These are phyloP conservation scores for Suhomyces anneliseae DNA, from an alignment of 1,139 yeast genomes.

Conservation along the genomic window DNA sequence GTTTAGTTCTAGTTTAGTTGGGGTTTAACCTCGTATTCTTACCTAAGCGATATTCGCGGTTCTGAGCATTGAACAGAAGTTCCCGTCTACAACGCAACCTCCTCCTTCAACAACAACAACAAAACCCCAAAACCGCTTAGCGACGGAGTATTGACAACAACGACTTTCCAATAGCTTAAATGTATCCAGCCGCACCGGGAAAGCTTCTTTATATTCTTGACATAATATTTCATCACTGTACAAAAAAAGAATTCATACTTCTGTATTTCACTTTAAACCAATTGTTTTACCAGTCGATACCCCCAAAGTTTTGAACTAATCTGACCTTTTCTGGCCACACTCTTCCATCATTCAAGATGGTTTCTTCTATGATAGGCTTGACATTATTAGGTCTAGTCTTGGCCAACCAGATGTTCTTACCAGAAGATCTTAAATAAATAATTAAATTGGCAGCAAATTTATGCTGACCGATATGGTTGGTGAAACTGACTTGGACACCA, in stretches of 20 bases:
- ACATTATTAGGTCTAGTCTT: constrained; percentile 78
- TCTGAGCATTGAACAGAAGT: background rate
- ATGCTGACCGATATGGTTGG: constrained; percentile 95
- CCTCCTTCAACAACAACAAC: no score
- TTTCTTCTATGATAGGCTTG: constrained; percentile 70
- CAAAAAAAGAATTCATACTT: no score
- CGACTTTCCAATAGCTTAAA: no score
- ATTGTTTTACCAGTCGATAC: constrained; percentile 51
- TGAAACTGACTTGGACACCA: constrained; percentile 68
- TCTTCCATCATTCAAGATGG: constrained; percentile 60
- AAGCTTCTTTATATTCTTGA: no score
- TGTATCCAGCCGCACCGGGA: no score
- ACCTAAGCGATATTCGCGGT: background rate
- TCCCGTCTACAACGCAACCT: no score
- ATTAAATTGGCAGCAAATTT: constrained; percentile 88
- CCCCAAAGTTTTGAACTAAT: constrained; percentile 53
- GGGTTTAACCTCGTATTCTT: background rate
- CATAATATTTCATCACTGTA: no score
- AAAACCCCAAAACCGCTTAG: no score
- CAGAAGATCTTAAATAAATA: constrained; percentile 62
- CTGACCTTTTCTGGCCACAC: constrained; percentile 76
- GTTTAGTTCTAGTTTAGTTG: no score
- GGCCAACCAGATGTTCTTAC: constrained; percentile 86
- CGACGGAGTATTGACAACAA: no score
- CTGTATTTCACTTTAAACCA: background rate